Evolutionary conservation across 2,329 filamentous ascomycete species (phyloP), one percentile per base, ranked within the genome.

Genomic region (Talaromyces rugulosus): DNA sequence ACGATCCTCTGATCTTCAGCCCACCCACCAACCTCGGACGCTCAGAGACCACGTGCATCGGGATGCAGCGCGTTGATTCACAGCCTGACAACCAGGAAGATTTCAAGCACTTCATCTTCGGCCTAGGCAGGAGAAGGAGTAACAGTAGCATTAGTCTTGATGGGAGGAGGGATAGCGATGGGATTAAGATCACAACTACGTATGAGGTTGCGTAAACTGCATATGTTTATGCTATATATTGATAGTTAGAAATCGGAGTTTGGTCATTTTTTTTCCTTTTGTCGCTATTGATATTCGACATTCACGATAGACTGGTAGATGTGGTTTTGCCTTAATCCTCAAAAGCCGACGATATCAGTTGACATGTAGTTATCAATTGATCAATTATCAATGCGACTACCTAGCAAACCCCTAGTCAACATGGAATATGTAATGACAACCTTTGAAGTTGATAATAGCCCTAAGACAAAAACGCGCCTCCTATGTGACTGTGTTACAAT

Each of bases 171-270:
- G 64, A 27, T 31, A 55, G 40, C 7, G 60, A 27, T 3, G 67
- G 65, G 1, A 68, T 69, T 54, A 64, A 67, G 31, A 65, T 69
- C 28, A 67, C 66, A 1, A 68, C 65, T 1, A 58, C 62, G n/a
- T 69, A 68, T 62, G 65, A 68, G 54, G 66, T 69, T 18, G 9
- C 50, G 50, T 53, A 53, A n/a, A 11, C 30, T 53, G 3, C 14
- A 5, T 31, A n/a, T 4, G 23, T 47, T 11, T 16, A 18, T 47
- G 4, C 33, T 47, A 47, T 47, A 23, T 23, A 47, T 40, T 33
- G 36, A 4, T 16, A 16, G 14, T 6, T 36, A 5, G 6, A 5
- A 36, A 40, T 40, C 5, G 36, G 36, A 40, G 30, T 4, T 55
- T 55, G 9, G n/a, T 31, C 1, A 3, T 14, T 3, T 14, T 23